These are phyloP conservation scores for Russula brevipes DNA, from an alignment of 768 basidiomycete species.

Conservation along the genomic window DNA sequence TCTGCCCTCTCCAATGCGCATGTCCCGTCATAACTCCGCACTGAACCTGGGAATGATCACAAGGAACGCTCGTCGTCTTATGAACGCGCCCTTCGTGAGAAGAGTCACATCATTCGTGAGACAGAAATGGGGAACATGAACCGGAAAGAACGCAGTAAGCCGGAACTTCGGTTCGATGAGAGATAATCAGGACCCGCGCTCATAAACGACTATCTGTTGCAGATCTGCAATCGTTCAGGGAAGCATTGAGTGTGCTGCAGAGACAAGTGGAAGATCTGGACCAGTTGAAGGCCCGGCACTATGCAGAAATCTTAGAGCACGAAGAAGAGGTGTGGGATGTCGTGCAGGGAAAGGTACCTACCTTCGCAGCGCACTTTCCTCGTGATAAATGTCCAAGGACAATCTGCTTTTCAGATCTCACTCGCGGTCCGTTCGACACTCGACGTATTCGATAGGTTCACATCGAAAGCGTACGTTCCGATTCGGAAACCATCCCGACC, in stretches of 20 bases:
- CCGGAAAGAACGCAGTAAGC: constrained; percentile 77
- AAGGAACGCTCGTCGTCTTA: constrained; percentile 83
- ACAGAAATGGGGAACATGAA: constrained; percentile 85
- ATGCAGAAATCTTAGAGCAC: constrained; percentile 83
- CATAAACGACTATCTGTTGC: constrained; percentile 4
- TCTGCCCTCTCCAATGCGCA: not conserved
- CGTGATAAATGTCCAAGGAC: not conserved
- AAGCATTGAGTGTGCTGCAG: constrained; percentile 75
- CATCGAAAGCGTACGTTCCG: constrained; percentile 73
- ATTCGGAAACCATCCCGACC: not conserved
- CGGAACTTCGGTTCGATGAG: constrained; percentile 2
- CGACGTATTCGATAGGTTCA: constrained; percentile 86
- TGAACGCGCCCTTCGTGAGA: constrained; percentile 75
- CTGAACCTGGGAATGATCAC: constrained; percentile 1
- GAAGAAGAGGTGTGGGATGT: constrained; percentile 96
- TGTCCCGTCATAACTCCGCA: not conserved
- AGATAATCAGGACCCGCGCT: not conserved
- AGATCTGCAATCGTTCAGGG: constrained; percentile 88
- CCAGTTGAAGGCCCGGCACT: constrained; percentile 76
- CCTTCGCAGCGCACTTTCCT: constrained; percentile 10
- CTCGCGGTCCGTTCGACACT: constrained; percentile 84
- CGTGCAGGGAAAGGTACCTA: constrained; percentile 70
- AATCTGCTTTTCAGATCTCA: constrained; percentile 48
- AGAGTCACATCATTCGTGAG: constrained; percentile 76
- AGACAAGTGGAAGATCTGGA: constrained; percentile 90